Conservation (phyloP, 352 stramenopile genomes). For the Aphanomyces cochlioides region DNA sequence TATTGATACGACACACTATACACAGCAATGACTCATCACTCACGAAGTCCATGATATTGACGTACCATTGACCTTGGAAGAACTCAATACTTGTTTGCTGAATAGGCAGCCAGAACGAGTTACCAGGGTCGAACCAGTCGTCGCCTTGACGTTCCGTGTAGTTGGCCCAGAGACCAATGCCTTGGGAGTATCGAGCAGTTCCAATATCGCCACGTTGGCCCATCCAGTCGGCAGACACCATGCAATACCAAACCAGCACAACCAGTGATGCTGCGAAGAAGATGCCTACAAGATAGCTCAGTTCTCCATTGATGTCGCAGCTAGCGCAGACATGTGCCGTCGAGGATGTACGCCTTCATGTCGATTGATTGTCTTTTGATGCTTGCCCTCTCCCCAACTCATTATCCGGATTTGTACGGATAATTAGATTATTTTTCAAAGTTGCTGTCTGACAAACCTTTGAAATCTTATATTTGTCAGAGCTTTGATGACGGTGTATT, state of each 20-base stretch:
- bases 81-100: conserved; percentile 54
- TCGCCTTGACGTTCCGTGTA: conserved; percentile 75
- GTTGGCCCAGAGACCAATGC: conserved; percentile 77
- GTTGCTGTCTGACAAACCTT: too few relatives aligned
- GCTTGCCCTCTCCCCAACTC: background rate
- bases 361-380: background rate
- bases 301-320: background rate
- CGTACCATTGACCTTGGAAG: conserved; percentile 62
- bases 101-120: conserved; percentile 69
- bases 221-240: conserved; percentile 64
- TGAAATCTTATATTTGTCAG: too few relatives aligned
- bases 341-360: conserved; percentile 12
- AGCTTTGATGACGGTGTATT: too few relatives aligned
- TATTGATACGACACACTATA: conserved; percentile 14
- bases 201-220: conserved; percentile 50
- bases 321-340: conserved; percentile 12
- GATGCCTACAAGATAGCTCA: conserved; percentile 40
- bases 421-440: too few relatives aligned
- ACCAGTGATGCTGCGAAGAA: conserved; percentile 46
- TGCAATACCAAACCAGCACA: conserved; percentile 62
- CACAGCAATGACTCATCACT: background rate
- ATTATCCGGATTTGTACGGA: background rate
- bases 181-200: conserved; percentile 65
- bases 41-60: background rate
- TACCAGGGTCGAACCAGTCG: conserved; percentile 58